Base-by-base conservation (phyloP, 2,329 filamentous ascomycete genomes). In the Paecilomyces dactylethromorphus region DNA sequence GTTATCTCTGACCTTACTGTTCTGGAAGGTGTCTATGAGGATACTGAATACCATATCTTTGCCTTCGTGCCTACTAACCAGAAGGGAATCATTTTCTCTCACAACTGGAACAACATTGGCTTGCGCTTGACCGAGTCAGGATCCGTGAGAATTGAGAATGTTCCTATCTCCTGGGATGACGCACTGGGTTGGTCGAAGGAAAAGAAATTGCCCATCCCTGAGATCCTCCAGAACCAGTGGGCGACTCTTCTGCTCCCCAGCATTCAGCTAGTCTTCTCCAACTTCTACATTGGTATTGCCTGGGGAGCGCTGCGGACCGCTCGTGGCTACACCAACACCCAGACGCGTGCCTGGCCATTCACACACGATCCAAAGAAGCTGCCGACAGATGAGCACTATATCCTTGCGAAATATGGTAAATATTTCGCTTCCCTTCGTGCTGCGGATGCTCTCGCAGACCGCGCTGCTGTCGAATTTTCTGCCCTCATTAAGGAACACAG, bases 61-160 rank as follows among this genome's bases (percentile, higher is more conserved):
- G 82, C 85, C 2, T 70, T 87, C 22, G 84, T 85, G 1, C 76
- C 78, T 4, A 87, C 85, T 0, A 68, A 76, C 0, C 85, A 88
- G 66, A 69, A 79, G 0, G 84, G 84, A 0, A 83, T 88, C 51
- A 68, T 79, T 2, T 76, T 76, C 62, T 64, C 72, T 8, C 79
- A 87, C 66, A 81, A 87, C 70, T 88, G 85, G 85, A 79, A 87
- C 66, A 87, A 86, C 53, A 75, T 88, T 15, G 86, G 86, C 0
- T 74, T 88, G 2, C 81, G 85, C 0, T 69, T 88, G 63, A 87
- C 83, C 0, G 86, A 88, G 68, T 87, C 85, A 2, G 86, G 85
- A 0, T 79, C 81, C 31, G 84, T 87, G 31, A 82, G 78, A 62
- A 87, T 88, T 60, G 74, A 82, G 21, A 80, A 86, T 45, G 78